These are phyloP conservation scores for Aspergillus terreus DNA, from an alignment of 2,329 filamentous ascomycete species.

Conservation along the genomic window DNA sequence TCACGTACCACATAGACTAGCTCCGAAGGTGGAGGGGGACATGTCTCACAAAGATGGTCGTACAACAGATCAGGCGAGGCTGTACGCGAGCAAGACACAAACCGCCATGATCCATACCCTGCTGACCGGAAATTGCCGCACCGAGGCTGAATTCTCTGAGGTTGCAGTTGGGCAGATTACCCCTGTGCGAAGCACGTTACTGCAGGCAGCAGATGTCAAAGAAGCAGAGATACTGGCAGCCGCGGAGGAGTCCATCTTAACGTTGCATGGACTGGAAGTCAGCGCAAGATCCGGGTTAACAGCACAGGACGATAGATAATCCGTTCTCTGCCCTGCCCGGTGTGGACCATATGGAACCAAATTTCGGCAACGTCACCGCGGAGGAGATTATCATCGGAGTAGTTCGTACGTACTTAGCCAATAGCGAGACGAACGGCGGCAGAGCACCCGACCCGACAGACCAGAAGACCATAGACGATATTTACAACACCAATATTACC, in stretches of 20 bases:
- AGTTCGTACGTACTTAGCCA: no score
- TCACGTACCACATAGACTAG: neutral
- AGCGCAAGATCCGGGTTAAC: neutral
- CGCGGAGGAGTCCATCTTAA: neutral
- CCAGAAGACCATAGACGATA: no score
- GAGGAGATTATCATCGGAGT: no score
- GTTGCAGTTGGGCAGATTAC: slow-evolving; percentile 6
- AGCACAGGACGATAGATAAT: neutral
- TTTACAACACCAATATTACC: no score
- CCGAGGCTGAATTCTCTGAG: neutral
- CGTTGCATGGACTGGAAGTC: slow-evolving; percentile 10
- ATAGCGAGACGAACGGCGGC: no score
- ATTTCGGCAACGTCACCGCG: no score
- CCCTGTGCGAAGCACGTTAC: neutral
- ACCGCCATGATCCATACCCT: neutral
- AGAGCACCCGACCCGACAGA: no score
- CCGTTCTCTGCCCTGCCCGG: no score
- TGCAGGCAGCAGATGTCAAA: neutral
- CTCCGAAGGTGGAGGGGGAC: neutral
- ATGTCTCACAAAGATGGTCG: no score
- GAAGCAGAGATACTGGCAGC: slow-evolving; percentile 3
- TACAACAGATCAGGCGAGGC: neutral
- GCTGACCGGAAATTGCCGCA: neutral
- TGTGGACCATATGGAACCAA: no score
- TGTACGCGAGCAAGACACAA: slow-evolving; percentile 1